These are phyloP conservation scores for Dactylonectria macrodidyma DNA, from an alignment of 2,329 filamentous ascomycete genomes.

Conservation along the genomic window DNA sequence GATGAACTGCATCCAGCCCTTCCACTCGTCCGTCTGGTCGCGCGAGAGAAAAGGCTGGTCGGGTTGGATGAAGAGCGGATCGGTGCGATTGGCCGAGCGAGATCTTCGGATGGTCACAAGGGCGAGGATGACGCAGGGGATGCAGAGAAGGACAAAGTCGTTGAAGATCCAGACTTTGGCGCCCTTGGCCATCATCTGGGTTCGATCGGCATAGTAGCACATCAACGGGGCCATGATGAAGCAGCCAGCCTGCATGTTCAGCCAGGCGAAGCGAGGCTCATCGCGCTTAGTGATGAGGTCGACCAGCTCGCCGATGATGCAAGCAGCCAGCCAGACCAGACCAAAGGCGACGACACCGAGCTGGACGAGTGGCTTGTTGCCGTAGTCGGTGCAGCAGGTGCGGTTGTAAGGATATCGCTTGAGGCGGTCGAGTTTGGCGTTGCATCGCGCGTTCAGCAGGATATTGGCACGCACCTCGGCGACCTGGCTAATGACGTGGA, in stretches of 20 bases:
- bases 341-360: conserved; percentile 38
- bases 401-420: conserved; percentile 60
- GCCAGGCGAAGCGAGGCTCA: conserved; percentile 22
- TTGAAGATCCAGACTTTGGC: conserved; percentile 40
- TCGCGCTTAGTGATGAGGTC: conserved; percentile 29
- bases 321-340: conserved; percentile 36
- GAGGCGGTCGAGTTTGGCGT: conserved; percentile 52
- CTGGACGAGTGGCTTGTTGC: conserved; percentile 44
- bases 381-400: conserved; percentile 68
- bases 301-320: conserved; percentile 32
- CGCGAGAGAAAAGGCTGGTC: conserved; percentile 52
- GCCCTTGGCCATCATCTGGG: conserved; percentile 48
- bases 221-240: conserved; percentile 44
- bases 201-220: conserved; percentile 51
- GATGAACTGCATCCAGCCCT: conserved; percentile 74
- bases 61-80: conserved; percentile 6
- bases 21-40: conserved; percentile 75
- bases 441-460: conserved; percentile 70
- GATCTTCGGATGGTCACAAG: conserved; percentile 42
- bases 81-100: conserved; percentile 26
- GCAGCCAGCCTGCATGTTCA: conserved; percentile 42
- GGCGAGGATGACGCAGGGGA: conserved; percentile 33
- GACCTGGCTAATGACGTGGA: conserved; percentile 50
- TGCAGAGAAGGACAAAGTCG: conserved; percentile 42
- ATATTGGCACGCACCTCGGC: conserved; percentile 55